Evolutionary conservation across 495 filamentous ascomycete species (phyloP), one percentile per base, ranked within the genome.

Genomic region (Aspergillus ostianus): DNA sequence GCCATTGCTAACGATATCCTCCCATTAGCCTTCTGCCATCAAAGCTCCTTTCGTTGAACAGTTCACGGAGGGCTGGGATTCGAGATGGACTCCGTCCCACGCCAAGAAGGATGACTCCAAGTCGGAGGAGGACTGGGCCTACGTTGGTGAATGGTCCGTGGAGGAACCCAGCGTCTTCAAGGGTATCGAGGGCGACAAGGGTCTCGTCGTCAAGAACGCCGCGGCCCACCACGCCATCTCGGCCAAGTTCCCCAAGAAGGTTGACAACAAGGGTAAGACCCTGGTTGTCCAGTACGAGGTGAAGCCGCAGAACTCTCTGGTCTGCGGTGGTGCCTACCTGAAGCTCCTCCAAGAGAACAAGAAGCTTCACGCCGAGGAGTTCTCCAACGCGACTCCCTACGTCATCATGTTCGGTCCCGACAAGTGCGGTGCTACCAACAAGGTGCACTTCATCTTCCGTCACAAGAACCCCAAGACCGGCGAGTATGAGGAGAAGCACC

Each of bases 381-480:
- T 99, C 83, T 94, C 92, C 69, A 97, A 99, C 79, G 83, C 87
- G 51, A 93, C 93, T 49, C 95, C 95, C 44, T 99, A 99, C 73
- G 90, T 99, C 63, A 95, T 99, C 82, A 98, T 98, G 95, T 99
- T 99, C 75, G 95, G 95, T 64, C 95, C 95, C 69, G 95, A 99
- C 82, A 99, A 97, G 87, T 99, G 95, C 75, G 95, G 94, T 77
- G 85, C 90, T 70, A 98, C 92, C 73, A 99, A 99, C 86, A 98
- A 98, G 88, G 86, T 99, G 57, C 95, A 99, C 84, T 96, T 99
- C 80, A 99, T 99, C 78, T 95, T 99, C 89, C 93, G 94, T 73
- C 95, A 98, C 90, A 99, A 98, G 89, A 99, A 98, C 86, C 95
- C 95, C 69, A 98, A 97, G 90, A 97, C 92, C 52, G 93, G 94